Evolutionary conservation across 2,329 filamentous ascomycete genomes (phyloP).

Genomic region (Metarhizium brunneum): DNA sequence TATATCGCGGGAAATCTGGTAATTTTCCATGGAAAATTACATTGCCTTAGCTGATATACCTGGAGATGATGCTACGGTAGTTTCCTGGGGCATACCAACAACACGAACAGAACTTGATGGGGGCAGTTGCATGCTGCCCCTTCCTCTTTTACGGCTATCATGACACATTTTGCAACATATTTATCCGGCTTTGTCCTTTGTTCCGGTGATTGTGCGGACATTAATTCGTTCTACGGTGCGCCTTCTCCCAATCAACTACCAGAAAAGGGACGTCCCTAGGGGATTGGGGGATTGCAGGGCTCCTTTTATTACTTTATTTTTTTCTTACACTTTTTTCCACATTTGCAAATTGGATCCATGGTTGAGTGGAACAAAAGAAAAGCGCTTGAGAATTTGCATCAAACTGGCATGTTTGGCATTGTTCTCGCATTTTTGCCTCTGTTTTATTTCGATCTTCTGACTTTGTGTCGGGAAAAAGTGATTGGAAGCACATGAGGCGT

Average conservation of each 20-base stretch:
- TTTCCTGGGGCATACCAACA: background rate
- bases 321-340: conserved; percentile 5
- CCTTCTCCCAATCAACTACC: background rate
- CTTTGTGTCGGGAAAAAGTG: background rate
- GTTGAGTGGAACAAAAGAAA: conserved; percentile 1
- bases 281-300: background rate
- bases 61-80: background rate
- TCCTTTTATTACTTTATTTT: background rate
- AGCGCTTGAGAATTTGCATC: conserved; percentile 2
- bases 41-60: background rate
- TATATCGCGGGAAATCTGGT: background rate
- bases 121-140: background rate
- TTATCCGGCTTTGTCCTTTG: background rate
- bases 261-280: background rate
- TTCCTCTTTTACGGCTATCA: conserved; percentile 3
- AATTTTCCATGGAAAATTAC: background rate
- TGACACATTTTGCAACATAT: conserved; percentile 4
- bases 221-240: background rate
- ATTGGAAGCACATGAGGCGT: background rate
- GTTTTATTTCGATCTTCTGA: background rate
- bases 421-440: conserved; percentile 1
- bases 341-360: conserved; percentile 8
- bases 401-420: conserved; percentile 1
- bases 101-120: background rate
- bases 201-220: background rate